Evolutionary conservation across 176 grass and related monocot species (phyloP).

Genomic region (Eleusine coracana): DNA sequence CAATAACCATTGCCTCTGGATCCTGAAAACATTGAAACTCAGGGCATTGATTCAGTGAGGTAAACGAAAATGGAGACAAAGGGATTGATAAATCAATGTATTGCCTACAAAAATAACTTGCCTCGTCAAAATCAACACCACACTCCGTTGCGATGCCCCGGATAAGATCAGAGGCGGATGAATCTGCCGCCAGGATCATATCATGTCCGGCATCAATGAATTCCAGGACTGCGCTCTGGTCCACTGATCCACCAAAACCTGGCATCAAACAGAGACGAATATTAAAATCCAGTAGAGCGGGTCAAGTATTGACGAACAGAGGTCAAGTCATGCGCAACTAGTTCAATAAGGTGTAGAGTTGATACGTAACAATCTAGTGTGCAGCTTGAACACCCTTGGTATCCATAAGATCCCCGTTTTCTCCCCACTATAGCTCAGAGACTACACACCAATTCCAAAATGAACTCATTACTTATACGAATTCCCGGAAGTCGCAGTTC

Average conservation of each 20-base stretch:
- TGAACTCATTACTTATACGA: neutral
- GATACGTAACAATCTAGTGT: neutral
- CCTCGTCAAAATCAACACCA: slow-evolving; percentile 97
- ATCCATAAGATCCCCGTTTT: neutral
- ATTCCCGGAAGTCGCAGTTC: neutral
- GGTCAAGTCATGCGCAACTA: neutral
- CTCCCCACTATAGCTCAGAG: neutral
- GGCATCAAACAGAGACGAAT: neutral
- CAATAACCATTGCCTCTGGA: slow-evolving; percentile 77
- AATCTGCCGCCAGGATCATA: slow-evolving; percentile 85
- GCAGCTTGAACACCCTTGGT: neutral
- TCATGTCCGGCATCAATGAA: slow-evolving; percentile 90
- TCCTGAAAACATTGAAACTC: slow-evolving; percentile 54
- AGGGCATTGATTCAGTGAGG: neutral
- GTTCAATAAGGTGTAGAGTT: neutral
- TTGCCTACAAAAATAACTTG: slow-evolving; percentile 43
- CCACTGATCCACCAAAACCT: slow-evolving; percentile 93
- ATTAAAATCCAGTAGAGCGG: neutral
- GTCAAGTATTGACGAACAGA: neutral
- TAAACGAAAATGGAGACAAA: slow-evolving; percentile 18
- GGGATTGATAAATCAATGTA: neutral
- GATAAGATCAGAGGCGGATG: slow-evolving; percentile 86
- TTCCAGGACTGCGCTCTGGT: slow-evolving; percentile 74
- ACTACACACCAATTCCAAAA: neutral
- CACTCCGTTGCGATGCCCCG: slow-evolving; percentile 90